Conservation (phyloP, 192 early-diverging fungal genomes). For the Spizellomyces sp. region DNA sequence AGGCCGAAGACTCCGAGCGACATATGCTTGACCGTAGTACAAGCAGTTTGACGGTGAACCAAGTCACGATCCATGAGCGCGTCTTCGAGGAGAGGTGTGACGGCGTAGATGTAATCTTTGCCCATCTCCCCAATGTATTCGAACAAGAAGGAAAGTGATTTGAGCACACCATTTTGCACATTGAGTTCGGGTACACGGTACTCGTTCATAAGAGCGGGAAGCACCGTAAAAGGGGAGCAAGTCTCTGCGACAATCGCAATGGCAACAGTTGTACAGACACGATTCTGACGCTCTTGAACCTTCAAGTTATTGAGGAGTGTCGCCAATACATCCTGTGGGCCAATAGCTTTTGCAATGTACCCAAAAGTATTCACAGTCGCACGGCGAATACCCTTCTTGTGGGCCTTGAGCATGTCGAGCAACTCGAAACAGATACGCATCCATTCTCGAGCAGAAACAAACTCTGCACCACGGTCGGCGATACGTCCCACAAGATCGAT, state of each 20-base stretch:
- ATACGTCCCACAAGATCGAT: constrained; percentile 98
- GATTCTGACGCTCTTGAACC: constrained; percentile 98
- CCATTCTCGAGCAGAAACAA: constrained; percentile 96
- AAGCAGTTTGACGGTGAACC: constrained; percentile 97
- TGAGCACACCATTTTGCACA: constrained; percentile 99
- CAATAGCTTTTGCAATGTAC: constrained; percentile 98
- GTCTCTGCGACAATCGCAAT: constrained; percentile 98
- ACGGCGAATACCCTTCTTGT: constrained; percentile 92
- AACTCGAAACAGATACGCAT: constrained; percentile 99
- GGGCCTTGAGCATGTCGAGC: constrained; percentile 94
- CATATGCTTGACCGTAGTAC: constrained; percentile 94
- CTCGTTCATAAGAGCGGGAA: constrained; percentile 99
- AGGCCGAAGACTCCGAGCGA: constrained; percentile 90
- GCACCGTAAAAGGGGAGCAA: constrained; percentile 95
- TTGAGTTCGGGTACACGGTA: constrained; percentile 99
- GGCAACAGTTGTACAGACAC: constrained; percentile 98
- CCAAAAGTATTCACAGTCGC: constrained; percentile 99
- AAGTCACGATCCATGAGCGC: constrained; percentile 97
- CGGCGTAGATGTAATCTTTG: constrained; percentile 97
- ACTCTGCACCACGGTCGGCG: constrained; percentile 96
- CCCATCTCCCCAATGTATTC: constrained; percentile 99
- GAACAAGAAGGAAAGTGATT: constrained; percentile 93
- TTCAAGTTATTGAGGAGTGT: constrained; percentile 97
- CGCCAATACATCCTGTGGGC: constrained; percentile 98
- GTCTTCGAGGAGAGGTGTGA: constrained; percentile 93